Conservation (phyloP, 1,284 basidiomycete genomes). For the Pascua guehoae region DNA sequence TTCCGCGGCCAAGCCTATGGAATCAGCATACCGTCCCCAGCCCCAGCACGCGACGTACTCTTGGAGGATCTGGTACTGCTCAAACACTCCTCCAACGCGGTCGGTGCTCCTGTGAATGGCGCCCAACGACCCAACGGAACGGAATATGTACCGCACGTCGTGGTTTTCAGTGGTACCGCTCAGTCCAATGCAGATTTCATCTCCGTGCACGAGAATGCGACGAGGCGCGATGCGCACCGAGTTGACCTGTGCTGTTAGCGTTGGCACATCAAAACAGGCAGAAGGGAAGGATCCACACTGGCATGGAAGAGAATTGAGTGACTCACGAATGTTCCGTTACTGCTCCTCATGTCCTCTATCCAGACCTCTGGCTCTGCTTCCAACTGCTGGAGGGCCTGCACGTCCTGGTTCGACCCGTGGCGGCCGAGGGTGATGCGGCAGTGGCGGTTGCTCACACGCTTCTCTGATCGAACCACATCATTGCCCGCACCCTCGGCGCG, state of each 20-base stretch:
- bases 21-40: slow-evolving; percentile 1
- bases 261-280: too few relatives aligned
- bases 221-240: slow-evolving; percentile 58
- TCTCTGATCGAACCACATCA: slow-evolving; percentile 40
- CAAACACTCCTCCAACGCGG: slow-evolving; percentile 49
- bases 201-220: slow-evolving; percentile 67
- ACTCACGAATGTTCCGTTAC: slow-evolving; percentile 81
- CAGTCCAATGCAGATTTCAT: slow-evolving; percentile 75
- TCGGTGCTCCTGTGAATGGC: slow-evolving; percentile 28
- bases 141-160: slow-evolving; percentile 53
- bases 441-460: slow-evolving; percentile 45
- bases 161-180: slow-evolving; percentile 49
- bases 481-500: slow-evolving; percentile 35
- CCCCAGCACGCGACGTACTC: slow-evolving; percentile 25
- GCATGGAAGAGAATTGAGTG: too few relatives aligned
- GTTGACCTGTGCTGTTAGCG: slow-evolving; percentile 59
- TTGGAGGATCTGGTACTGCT: slow-evolving; percentile 42
- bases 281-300: too few relatives aligned
- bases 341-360: slow-evolving; percentile 65
- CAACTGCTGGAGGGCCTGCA: slow-evolving; percentile 33
- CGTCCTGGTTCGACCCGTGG: slow-evolving; percentile 22
- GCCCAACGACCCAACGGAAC: slow-evolving; percentile 41
- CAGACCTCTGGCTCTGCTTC: slow-evolving; percentile 57
- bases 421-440: slow-evolving; percentile 40
- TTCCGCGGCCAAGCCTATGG: slow-evolving; percentile 45